Conservation (phyloP, 305 asterid genomes). For the Plantago lanceolata region DNA sequence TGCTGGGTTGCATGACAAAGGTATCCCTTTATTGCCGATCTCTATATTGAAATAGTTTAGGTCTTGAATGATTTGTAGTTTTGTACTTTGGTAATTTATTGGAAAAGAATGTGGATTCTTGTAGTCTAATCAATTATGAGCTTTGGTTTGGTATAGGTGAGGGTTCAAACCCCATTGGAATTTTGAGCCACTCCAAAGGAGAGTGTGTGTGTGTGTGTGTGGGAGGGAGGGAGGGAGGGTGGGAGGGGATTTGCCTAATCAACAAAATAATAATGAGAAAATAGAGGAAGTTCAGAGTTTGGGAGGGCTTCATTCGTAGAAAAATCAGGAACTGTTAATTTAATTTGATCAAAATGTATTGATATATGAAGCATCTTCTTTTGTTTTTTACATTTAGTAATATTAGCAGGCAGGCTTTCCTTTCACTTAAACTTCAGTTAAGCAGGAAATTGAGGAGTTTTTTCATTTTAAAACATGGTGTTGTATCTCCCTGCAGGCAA, state of each 20-base stretch:
- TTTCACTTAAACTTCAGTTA: constrained; percentile 12
- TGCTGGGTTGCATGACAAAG: constrained; percentile 89
- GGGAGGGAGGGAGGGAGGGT: too few species aligned
- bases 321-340: not conserved
- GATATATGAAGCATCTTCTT: constrained; percentile 15
- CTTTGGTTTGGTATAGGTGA: too few species aligned
- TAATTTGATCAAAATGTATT: not conserved
- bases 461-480: constrained; percentile 5
- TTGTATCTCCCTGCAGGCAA: constrained; percentile 53
- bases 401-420: not conserved
- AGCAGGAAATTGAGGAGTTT: not conserved
- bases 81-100: constrained; percentile 1
- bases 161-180: too few species aligned
- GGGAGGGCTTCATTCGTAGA: too few species aligned
- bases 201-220: too few species aligned
- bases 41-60: constrained; percentile 4
- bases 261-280: too few species aligned
- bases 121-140: constrained; percentile 11
- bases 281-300: too few species aligned
- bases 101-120: constrained; percentile 7
- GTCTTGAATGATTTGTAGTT: constrained; percentile 5
- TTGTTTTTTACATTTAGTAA: constrained; percentile 3
- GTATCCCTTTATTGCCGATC: constrained; percentile 35
- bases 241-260: too few species aligned
- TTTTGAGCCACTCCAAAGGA: too few species aligned